These are phyloP conservation scores for Colletotrichum sp. DNA, from an alignment of 2,329 filamentous ascomycete species.

Conservation along the genomic window DNA sequence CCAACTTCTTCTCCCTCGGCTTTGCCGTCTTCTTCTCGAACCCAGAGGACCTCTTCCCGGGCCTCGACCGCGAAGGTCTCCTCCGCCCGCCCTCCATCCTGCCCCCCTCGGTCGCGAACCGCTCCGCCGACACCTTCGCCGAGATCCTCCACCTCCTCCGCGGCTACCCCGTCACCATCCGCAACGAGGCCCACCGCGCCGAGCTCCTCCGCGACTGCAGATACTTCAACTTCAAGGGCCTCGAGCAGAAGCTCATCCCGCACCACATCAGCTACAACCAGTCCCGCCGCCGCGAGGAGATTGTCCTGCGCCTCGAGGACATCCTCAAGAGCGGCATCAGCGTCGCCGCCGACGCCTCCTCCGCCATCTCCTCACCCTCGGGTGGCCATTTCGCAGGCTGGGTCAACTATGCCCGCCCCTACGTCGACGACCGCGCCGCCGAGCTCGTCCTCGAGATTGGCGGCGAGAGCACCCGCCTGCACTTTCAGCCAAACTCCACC, in stretches of 20 bases:
- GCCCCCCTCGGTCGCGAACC: conserved; percentile 80
- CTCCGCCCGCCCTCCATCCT: conserved; percentile 86
- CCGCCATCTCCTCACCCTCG: conserved; percentile 28
- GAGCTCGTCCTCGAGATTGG: conserved; percentile 85
- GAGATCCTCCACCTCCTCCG: conserved; percentile 83
- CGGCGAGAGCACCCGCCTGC: conserved; percentile 65
- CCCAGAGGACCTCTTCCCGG: conserved; percentile 83
- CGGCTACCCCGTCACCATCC: conserved; percentile 82
- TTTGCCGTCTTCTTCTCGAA: conserved; percentile 87
- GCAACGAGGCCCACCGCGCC: conserved; percentile 76
- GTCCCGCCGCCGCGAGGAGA: conserved; percentile 71
- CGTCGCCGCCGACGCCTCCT: conserved; percentile 56
- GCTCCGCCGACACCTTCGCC: conserved; percentile 82
- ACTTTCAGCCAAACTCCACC: conserved; percentile 42
- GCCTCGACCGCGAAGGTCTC: conserved; percentile 77
- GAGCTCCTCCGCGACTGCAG: conserved; percentile 84
- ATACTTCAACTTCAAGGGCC: conserved; percentile 90
- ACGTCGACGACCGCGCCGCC: conserved; percentile 75
- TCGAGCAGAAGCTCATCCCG: conserved; percentile 86
- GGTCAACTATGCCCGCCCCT: conserved; percentile 84
- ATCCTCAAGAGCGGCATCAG: conserved; percentile 86
- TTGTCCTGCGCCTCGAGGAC: conserved; percentile 80
- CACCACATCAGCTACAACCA: conserved; percentile 80
- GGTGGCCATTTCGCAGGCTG: conserved; percentile 47
- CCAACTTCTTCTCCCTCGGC: conserved; percentile 93